Evolutionary conservation across 2,329 filamentous ascomycete species (phyloP).

Genomic region (Macrophomina tecta): DNA sequence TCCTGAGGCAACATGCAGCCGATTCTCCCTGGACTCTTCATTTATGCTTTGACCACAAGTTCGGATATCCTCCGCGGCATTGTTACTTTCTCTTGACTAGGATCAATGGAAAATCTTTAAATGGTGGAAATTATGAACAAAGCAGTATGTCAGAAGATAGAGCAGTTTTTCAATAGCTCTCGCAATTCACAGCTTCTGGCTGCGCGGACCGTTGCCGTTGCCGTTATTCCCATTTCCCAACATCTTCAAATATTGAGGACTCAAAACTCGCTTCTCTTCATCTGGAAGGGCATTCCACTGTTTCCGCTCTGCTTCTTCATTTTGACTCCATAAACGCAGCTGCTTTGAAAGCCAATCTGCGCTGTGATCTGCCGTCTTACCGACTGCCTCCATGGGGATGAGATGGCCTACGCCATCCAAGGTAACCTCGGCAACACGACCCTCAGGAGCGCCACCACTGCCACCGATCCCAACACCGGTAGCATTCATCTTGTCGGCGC

Average conservation of each 20-base stretch:
- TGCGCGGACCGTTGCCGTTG: background rate
- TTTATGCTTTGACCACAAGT: no score
- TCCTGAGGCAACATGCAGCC: no score
- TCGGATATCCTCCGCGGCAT: no score
- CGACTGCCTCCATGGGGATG: constrained; percentile 80
- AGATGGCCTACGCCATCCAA: constrained; percentile 75
- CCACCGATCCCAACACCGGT: constrained; percentile 72
- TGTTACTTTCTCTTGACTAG: no score
- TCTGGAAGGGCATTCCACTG: constrained; percentile 10
- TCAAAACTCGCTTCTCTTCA: constrained; percentile 5
- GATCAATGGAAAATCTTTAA: no score
- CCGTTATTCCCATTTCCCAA: constrained; percentile 11
- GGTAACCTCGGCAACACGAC: constrained; percentile 69
- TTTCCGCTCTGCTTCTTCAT: constrained; percentile 23
- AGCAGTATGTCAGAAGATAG: no score
- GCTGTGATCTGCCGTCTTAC: constrained; percentile 64
- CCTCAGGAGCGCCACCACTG: constrained; percentile 67
- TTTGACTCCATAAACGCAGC: constrained; percentile 30
- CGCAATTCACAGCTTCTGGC: constrained; percentile 3
- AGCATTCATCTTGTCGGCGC: constrained; percentile 64
- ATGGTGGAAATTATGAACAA: no score
- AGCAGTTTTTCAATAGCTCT: background rate
- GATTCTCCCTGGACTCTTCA: no score
- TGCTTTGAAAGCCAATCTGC: constrained; percentile 32
- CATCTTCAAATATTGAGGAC: constrained; percentile 7